Percentiles rank a stretch among this genome's conserved stretches.
Conservation (phyloP, 75 land plant species). For the Cupressus sempervirens region DNA sequence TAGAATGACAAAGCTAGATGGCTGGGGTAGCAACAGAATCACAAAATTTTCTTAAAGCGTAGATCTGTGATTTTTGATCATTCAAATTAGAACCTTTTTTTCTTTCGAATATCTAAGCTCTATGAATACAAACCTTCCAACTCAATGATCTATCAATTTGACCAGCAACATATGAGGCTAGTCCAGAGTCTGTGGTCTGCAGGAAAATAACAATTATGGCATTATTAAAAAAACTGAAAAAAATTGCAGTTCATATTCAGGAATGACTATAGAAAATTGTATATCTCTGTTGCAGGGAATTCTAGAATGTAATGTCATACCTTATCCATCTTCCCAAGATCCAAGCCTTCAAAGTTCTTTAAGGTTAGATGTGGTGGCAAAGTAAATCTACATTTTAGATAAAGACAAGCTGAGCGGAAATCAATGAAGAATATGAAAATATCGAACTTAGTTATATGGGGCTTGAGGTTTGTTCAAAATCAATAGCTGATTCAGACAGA, state of each 20-base stretch:
- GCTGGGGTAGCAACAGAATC: not conserved
- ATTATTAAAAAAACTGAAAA: not conserved
- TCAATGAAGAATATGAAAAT: not conserved
- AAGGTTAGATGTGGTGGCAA: slow-evolving; percentile 79
- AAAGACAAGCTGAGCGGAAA: not conserved
- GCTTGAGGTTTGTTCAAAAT: not conserved
- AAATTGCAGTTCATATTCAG: not conserved
- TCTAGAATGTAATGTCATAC: slow-evolving; percentile 23
- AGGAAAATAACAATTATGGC: not conserved
- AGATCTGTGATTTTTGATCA: not conserved
- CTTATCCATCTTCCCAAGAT: slow-evolving; percentile 89
- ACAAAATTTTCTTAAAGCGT: not conserved
- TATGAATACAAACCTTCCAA: slow-evolving; percentile 73
- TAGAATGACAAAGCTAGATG: not conserved
- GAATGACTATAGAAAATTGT: not conserved
- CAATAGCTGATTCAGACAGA: not conserved
- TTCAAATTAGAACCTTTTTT: not conserved
- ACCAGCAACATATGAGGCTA: slow-evolving; percentile 96
- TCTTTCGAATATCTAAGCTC: not conserved
- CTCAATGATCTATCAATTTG: slow-evolving; percentile 86
- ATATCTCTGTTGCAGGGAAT: not conserved
- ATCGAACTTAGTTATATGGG: not conserved
- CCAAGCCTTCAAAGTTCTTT: slow-evolving; percentile 95
- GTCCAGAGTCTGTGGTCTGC: slow-evolving; percentile 87
- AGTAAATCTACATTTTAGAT: slow-evolving; percentile 50